phyloP scores from a whole-genome alignment of 768 basidiomycete genomes.

The Crassisporium funariophilum region DNA sequence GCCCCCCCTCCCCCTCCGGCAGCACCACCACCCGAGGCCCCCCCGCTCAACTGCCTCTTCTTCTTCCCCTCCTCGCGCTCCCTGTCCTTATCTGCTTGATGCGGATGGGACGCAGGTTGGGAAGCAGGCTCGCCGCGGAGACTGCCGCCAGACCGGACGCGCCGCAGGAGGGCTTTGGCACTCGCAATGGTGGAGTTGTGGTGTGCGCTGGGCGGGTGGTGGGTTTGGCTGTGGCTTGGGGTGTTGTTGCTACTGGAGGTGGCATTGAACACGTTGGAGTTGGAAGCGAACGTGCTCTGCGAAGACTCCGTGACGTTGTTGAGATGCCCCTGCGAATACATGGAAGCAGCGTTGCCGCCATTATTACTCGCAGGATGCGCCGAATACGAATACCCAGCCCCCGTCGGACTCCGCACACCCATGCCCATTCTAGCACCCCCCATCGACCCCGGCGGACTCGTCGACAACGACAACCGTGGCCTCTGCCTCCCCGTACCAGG shows the following conservation, averaged over 20 bases:
- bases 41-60: too few species aligned
- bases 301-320: background rate
- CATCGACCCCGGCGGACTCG: slow-evolving; percentile 12
- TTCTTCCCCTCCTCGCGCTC: background rate
- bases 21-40: background rate
- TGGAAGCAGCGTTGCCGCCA: background rate
- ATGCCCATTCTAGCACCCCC: background rate
- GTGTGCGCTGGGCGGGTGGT: slow-evolving; percentile 4
- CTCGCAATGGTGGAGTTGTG: slow-evolving; percentile 7
- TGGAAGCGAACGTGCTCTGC: background rate
- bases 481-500: slow-evolving; percentile 12
- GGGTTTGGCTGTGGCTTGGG: background rate
- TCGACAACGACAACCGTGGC: slow-evolving; percentile 34
- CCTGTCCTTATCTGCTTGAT: background rate
- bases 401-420: background rate
- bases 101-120: background rate
- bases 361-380: too few species aligned
- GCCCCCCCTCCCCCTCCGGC: slow-evolving; percentile 20
- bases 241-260: background rate
- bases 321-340: too few species aligned
- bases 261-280: background rate
- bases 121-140: slow-evolving; percentile 19
- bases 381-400: background rate
- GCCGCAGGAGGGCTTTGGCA: slow-evolving; percentile 27
- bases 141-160: slow-evolving; percentile 37